Evolutionary conservation across 441 rosid species (phyloP), one percentile per base, ranked within the genome.

Genomic region (Dalechampia spathulata): DNA sequence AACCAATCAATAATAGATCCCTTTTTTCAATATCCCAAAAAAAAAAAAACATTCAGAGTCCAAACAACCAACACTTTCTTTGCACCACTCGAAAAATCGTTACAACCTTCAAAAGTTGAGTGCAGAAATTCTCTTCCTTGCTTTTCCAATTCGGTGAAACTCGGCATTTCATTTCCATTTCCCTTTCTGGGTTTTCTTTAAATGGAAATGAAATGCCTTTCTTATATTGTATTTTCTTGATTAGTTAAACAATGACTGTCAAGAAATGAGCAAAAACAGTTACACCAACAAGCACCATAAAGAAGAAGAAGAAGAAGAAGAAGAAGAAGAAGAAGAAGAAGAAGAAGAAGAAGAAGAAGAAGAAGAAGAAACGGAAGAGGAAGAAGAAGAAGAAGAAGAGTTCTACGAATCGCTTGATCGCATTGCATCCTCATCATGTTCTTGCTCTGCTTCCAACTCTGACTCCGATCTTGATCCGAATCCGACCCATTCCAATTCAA

Each of bases 361-460:
- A 7, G 79, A 73, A n/a, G 83, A 78, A 52, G 93, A 83, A 43
- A 62, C 48, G 7, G 64, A 65, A 5, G 72, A 69, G 6, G 66
- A 74, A 3, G 78, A 76, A 13, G 82, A 73, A 37, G 83, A 76
- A 38, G 87, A 81, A 55, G 96, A 92, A 54, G 71, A 73, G 46
- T 93, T 90, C 71, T 90, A 85, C 75, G 99, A 93, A 65, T 83
- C 99, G 32, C 85, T 85, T 27, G 96, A 93, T 76, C 97, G 99
- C 71, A 66, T 87, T 60, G 81, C 75, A 25, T 83, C 92, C 47
- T 79, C 96, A n/a, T 78, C 93, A 15, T 76, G 86, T 63, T 71
- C 75, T 13, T 71, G 82, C 64, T 72, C 85, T 52, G 40, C 72
- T 49, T 73, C 78, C 52, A 67, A 70, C 54, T 75, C 81, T 55